Conservation (phyloP, 2,329 filamentous ascomycete genomes). For the Arthroderma uncinatum region DNA sequence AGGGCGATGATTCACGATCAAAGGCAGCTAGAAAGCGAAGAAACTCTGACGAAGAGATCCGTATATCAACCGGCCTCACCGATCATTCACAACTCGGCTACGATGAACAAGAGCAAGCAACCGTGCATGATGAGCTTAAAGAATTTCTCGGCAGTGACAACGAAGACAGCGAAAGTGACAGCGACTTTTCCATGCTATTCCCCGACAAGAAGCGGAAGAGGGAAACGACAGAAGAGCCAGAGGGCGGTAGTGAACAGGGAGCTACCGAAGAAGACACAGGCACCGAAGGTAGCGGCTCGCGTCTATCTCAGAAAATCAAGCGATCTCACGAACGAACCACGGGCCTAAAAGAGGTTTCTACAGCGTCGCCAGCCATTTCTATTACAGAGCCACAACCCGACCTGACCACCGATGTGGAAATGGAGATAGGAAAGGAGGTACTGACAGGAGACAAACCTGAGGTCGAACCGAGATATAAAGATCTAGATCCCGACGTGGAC, state of each 20-base stretch:
- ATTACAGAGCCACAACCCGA: conserved; percentile 32
- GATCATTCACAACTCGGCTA: conserved; percentile 44
- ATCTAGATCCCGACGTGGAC: conserved; percentile 6
- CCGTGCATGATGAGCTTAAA: conserved; percentile 59
- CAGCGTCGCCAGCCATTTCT: conserved; percentile 14
- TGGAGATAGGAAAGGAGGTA: conserved; percentile 33
- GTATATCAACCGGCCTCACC: conserved; percentile 40
- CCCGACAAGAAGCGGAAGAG: conserved; percentile 31
- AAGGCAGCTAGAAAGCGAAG: conserved; percentile 27
- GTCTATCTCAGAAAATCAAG: conserved; percentile 32
- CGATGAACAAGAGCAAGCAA: conserved; percentile 52
- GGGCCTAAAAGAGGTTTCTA: conserved; percentile 29
- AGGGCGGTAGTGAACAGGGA: conserved; percentile 19
- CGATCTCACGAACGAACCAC: conserved; percentile 33
- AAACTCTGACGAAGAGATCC: conserved; percentile 38
- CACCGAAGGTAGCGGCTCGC: conserved; percentile 26
- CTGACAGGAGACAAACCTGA: conserved; percentile 9
- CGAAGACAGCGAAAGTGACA: conserved; percentile 28
- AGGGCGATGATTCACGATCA: conserved; percentile 28
- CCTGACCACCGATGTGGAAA: conserved; percentile 46
- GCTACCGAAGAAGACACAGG: conserved; percentile 24
- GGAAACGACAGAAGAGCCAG: conserved; percentile 19
- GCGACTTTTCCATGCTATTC: conserved; percentile 20
- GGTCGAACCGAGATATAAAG: conserved; percentile 5
- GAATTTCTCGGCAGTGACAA: conserved; percentile 50